Evolutionary conservation across 345 rosid genomes (phyloP).

Genomic region (Rubroshorea leprosula): DNA sequence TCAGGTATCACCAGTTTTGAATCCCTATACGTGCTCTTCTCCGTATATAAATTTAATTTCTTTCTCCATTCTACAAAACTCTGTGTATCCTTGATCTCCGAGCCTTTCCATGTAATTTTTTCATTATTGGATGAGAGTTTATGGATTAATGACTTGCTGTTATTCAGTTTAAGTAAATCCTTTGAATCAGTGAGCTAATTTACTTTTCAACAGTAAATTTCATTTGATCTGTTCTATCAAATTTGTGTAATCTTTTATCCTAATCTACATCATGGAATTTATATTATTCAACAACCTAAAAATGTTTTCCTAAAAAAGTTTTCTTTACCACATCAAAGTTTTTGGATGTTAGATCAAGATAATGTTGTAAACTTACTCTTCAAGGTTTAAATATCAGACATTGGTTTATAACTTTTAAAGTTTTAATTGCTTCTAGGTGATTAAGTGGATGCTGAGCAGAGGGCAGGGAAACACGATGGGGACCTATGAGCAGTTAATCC

Average conservation of each 20-base stretch:
- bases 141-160: background rate
- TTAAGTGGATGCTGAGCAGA: constrained; percentile 98
- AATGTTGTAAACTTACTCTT: too few species aligned
- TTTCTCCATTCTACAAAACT: too few species aligned
- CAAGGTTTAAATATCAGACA: too few species aligned
- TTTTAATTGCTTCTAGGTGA: constrained; percentile 42
- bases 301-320: too few species aligned
- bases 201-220: background rate
- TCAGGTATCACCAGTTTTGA: constrained; percentile 49
- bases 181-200: background rate
- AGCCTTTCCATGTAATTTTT: background rate
- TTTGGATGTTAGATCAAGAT: too few species aligned
- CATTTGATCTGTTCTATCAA: background rate
- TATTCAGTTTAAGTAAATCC: background rate
- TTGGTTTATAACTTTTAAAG: too few species aligned
- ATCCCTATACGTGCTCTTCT: background rate
- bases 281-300: too few species aligned
- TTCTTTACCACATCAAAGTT: too few species aligned
- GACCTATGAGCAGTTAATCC: constrained; percentile 60
- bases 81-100: background rate
- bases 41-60: background rate
- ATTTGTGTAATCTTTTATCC: too few species aligned
- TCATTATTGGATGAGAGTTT: background rate
- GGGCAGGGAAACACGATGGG: constrained; percentile 94
- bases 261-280: too few species aligned